Conservation (phyloP, 495 filamentous ascomycete genomes). For the Aspergillus olivimuriae region DNA sequence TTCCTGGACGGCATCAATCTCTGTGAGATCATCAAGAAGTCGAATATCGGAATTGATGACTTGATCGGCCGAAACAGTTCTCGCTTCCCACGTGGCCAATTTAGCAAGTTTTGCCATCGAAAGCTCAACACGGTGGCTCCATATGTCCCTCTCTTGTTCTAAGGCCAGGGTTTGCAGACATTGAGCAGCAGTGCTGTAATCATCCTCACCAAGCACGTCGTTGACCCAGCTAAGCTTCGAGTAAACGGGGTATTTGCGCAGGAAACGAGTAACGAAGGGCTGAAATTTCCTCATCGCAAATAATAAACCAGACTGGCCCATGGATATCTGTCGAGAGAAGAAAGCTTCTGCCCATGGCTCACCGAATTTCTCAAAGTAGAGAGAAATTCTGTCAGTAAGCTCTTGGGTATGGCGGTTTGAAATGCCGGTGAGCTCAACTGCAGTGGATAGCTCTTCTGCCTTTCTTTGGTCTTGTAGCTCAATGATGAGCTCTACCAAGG, state of each 20-base stretch:
- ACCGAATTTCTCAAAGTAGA: constrained; percentile 70
- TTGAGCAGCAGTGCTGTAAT: constrained; percentile 63
- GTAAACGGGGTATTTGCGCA: constrained; percentile 60
- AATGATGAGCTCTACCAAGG: constrained; percentile 58
- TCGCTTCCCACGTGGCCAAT: constrained; percentile 50
- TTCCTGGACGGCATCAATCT: constrained; percentile 67
- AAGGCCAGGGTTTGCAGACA: constrained; percentile 60
- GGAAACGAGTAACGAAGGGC: constrained; percentile 63
- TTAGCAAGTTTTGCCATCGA: constrained; percentile 77
- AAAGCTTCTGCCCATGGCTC: constrained; percentile 71
- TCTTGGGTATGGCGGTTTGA: constrained; percentile 21
- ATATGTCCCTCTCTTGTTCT: constrained; percentile 63
- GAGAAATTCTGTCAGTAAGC: constrained; percentile 42
- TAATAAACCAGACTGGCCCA: constrained; percentile 56
- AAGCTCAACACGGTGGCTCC: constrained; percentile 87
- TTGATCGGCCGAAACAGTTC: constrained; percentile 12
- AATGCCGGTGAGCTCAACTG: background rate
- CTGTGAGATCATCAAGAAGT: constrained; percentile 53
- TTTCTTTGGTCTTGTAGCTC: constrained; percentile 38
- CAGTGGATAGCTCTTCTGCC: constrained; percentile 8
- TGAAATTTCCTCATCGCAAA: constrained; percentile 60
- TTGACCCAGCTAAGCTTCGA: constrained; percentile 91
- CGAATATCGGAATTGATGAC: constrained; percentile 28
- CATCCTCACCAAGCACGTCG: constrained; percentile 65
- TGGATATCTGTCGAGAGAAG: constrained; percentile 67